Conservation (phyloP, 441 rosid species). For the Lagerstroemia fauriei region DNA sequence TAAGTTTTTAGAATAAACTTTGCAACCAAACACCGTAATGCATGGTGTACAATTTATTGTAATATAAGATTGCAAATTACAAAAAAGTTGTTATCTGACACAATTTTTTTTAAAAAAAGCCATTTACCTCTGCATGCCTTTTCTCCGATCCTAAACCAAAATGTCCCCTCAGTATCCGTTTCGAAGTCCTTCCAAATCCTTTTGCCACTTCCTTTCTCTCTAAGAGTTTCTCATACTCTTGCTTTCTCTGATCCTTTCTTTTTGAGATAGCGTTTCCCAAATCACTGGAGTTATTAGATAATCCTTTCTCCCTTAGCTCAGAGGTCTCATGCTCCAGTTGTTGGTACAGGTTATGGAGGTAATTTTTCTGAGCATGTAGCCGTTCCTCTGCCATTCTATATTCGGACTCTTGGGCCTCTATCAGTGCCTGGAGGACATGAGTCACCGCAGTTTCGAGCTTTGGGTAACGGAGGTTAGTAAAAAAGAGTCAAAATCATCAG, state of each 20-base stretch:
- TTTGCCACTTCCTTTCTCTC: constrained; percentile 73
- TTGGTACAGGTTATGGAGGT: constrained; percentile 52
- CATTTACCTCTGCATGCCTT: neutral
- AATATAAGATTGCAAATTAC: too few relatives aligned
- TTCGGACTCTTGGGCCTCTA: constrained; percentile 59
- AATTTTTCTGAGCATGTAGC: constrained; percentile 61
- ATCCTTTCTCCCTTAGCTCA: constrained; percentile 35
- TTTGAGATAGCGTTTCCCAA: constrained; percentile 40
- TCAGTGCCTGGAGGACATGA: constrained; percentile 54
- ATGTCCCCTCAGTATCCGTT: constrained; percentile 48
- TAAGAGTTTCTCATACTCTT: constrained; percentile 54
- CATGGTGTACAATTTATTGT: too few relatives aligned
- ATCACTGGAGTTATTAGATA: constrained; percentile 35
- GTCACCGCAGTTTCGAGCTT: constrained; percentile 64
- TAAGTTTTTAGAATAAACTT: too few relatives aligned
- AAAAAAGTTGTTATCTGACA: too few relatives aligned
- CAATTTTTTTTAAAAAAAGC: too few relatives aligned
- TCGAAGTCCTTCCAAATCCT: constrained; percentile 72
- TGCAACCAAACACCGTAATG: too few relatives aligned
- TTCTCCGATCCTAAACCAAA: constrained; percentile 49
- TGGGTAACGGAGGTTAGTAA: constrained; percentile 45
- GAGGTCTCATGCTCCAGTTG: constrained; percentile 68
- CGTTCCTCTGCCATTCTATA: constrained; percentile 63
- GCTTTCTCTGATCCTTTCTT: constrained; percentile 59
- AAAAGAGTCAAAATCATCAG: constrained; percentile 40